Evolutionary conservation across 2,329 filamentous ascomycete species (phyloP).

Genomic region (Sarocladiaceae sp.): DNA sequence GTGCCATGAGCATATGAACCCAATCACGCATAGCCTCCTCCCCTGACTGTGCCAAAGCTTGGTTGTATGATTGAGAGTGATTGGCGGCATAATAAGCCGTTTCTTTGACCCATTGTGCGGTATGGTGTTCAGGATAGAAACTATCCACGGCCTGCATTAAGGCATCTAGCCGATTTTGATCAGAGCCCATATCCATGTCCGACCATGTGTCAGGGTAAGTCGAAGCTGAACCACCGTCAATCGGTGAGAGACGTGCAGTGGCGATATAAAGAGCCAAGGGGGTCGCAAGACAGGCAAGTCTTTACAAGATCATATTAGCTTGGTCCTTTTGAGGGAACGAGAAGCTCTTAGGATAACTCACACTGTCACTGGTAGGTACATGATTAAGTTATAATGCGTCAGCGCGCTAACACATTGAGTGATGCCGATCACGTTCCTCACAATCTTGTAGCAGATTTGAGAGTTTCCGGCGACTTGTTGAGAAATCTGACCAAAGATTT

Average conservation of each 20-base stretch:
- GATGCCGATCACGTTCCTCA: background rate
- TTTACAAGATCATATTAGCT: background rate
- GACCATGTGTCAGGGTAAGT: background rate
- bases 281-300: background rate
- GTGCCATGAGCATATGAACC: background rate
- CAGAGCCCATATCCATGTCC: background rate
- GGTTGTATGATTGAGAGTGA: background rate
- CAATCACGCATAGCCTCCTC: background rate
- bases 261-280: background rate
- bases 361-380: background rate
- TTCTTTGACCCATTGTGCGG: background rate
- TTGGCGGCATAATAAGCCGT: background rate
- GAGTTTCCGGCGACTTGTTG: background rate
- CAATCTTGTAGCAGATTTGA: background rate
- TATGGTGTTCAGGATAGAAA: background rate
- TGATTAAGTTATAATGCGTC: background rate
- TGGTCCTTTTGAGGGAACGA: background rate
- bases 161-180: background rate
- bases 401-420: background rate
- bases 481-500: background rate
- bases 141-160: background rate
- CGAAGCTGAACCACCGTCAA: background rate
- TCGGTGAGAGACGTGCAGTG: background rate
- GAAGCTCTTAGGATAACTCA: background rate
- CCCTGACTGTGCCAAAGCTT: background rate